phyloP scores from a whole-genome alignment of 805 yeast species.

The Kuraishia molischiana region DNA sequence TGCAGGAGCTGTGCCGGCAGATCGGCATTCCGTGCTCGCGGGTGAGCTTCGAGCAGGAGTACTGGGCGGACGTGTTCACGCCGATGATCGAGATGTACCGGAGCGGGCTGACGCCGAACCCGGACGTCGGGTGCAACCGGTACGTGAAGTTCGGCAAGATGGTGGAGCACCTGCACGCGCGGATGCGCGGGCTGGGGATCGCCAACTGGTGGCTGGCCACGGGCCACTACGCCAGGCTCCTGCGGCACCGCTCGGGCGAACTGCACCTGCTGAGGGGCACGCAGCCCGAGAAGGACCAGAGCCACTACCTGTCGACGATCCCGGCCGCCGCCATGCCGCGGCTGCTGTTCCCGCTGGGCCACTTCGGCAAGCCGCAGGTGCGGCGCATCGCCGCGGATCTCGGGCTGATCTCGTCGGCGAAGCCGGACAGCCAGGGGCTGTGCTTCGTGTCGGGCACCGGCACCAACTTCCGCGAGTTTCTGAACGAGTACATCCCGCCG shows the following conservation, averaged over 20 bases:
- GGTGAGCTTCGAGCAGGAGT: slow-evolving; percentile 80
- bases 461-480: slow-evolving; percentile 59
- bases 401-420: slow-evolving; percentile 53
- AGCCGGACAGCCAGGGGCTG: slow-evolving; percentile 90
- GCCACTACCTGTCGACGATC: slow-evolving; percentile 77
- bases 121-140: slow-evolving; percentile 83
- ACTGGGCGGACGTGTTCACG: slow-evolving; percentile 86
- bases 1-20: slow-evolving; percentile 49
- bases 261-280: slow-evolving; percentile 46
- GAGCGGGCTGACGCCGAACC: slow-evolving; percentile 82
- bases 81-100: slow-evolving; percentile 79
- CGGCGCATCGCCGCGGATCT: slow-evolving; percentile 48
- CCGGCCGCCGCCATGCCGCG: slow-evolving; percentile 30
- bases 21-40: slow-evolving; percentile 62
- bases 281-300: slow-evolving; percentile 71
- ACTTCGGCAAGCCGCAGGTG: slow-evolving; percentile 63
- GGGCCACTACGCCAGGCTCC: slow-evolving; percentile 67
- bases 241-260: slow-evolving; percentile 24
- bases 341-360: slow-evolving; percentile 75
- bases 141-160: slow-evolving; percentile 82
- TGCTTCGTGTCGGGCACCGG: slow-evolving; percentile 72
- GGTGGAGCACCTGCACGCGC: slow-evolving; percentile 38
- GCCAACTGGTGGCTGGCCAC: slow-evolving; percentile 78
- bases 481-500: slow-evolving; percentile 63
- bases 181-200: slow-evolving; percentile 19